Evolutionary conservation across 345 rosid genomes (phyloP), one percentile per base, ranked within the genome.

Genomic region (Eucalyptus rudis): DNA sequence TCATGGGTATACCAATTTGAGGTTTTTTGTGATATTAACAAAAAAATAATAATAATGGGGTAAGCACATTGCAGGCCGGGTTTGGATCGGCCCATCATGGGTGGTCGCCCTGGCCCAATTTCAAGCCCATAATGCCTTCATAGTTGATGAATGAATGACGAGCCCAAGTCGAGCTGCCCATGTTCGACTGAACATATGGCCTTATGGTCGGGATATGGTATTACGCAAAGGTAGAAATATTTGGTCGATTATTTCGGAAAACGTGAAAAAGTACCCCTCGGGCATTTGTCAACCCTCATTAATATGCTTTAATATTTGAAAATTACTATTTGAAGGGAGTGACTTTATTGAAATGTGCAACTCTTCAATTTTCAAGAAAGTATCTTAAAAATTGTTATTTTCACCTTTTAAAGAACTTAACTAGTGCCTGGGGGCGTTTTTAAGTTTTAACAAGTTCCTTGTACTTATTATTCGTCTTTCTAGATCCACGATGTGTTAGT

Each of bases 1-100:
- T 52, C 1, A 4, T 52, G 19, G 2, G 9, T 52, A 4, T 7
- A 52, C 4, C 1, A 3, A 2, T 52, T 52, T 52, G 4, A 52
- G 24, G 2, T 52, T 52, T 52, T 52, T 0, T 7, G 56, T 52
- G 56, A 52, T 52, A 52, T 52, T 3, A 52, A 52, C 2, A 9
- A 1, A 52, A 64, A 64, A 13, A 36, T 2, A 43, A 43, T 7
- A 13, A 64, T n/a, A n/a, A n/a, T n/a, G n/a, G 13, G 80, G 24
- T 68, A 3, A 33, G 25, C 81, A 71, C 24, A 33, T 71, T 36
- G 81, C 7, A 2, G 81, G 7, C 81, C 2, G 44, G 25, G 81
- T 71, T 71, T 20, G 16, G 31, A 13, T 68, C 12, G 7, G 44
- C 81, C 13, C 81, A 71, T 17, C 81, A 71, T 33, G 7, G 7